phyloP scores from a whole-genome alignment of 208 protist species.

The Leishmania amazonensis region DNA sequence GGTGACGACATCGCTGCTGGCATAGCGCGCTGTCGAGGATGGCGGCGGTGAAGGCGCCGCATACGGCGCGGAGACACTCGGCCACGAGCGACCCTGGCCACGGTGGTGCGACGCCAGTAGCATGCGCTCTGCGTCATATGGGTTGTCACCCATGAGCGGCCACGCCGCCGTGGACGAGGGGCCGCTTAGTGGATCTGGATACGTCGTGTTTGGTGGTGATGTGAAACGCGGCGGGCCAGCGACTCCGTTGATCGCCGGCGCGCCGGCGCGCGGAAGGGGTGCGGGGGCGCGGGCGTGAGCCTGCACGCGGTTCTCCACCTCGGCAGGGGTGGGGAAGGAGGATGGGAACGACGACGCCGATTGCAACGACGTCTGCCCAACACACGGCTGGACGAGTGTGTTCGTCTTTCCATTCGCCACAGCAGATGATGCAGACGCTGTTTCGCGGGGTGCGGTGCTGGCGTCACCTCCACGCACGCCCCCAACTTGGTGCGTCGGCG shows the following conservation, averaged over 20 bases:
- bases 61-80: background rate
- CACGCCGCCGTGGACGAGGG: background rate
- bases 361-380: background rate
- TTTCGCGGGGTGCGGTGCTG: background rate
- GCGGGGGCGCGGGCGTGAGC: background rate
- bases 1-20: background rate
- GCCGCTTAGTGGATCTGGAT: background rate
- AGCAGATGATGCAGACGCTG: background rate
- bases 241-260: background rate
- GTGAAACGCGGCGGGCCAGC: background rate
- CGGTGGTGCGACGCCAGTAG: constrained; percentile 11
- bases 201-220: background rate
- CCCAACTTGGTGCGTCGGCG: background rate
- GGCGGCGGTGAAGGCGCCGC: background rate
- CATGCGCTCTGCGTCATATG: background rate
- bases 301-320: background rate
- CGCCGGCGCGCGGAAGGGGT: background rate
- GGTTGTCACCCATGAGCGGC: background rate
- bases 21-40: background rate
- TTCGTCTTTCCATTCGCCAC: background rate
- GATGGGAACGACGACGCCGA: background rate
- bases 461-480: background rate
- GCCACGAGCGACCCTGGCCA: background rate
- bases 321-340: background rate
- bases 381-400: background rate